Base-by-base conservation (phyloP, 164 flowering plant genomes). In the Tetracentron sinense region DNA sequence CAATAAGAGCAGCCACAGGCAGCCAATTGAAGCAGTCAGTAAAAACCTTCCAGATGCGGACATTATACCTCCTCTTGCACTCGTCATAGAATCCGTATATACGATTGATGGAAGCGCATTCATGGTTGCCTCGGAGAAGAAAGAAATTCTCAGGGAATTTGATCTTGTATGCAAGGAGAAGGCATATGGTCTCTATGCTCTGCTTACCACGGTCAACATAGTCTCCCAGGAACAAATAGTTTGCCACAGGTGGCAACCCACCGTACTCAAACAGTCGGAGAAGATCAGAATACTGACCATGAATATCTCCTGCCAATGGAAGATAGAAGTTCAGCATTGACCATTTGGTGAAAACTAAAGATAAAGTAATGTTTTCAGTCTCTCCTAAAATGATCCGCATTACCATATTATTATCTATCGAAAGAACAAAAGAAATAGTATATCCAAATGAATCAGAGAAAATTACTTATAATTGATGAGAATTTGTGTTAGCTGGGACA, bases 121-220 rank as follows among this genome's bases (percentile, higher is more conserved):
- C 87, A 63, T 83, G 87, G 65, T 83, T 83, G 49, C 87, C 87
- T 69, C 87, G 72, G 21, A 83, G 81, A 35, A 84, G 86, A 65
- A 80, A 82, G 61, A 84, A 82, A 55, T 84, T 82, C 56, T 80
- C 83, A 56, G 72, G 82, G 68, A 79, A 80, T 61, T 80, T 84
- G 66, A 84, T 77, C 72, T 84, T 84, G 76, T 78, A 84, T 42
- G 87, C 80, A 51, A 81, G 82, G 46, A 81, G 83, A 67, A 83
- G 82, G 72, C 85, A 81, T 38, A 84, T 84, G 17, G 89, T 82
- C 77, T 84, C 89, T 42, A 84, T 72, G 73, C 86, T 78, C 75
- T 84, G 89, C 71, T 82, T 80, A 31, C 89, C 89, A 75, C 86
- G 83, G 65, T 82, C 86, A 46, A 84, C 89, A 77, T 84, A 84